Evolutionary conservation across 2,329 filamentous ascomycete species (phyloP).

Genomic region (Tympanopsis confertula): DNA sequence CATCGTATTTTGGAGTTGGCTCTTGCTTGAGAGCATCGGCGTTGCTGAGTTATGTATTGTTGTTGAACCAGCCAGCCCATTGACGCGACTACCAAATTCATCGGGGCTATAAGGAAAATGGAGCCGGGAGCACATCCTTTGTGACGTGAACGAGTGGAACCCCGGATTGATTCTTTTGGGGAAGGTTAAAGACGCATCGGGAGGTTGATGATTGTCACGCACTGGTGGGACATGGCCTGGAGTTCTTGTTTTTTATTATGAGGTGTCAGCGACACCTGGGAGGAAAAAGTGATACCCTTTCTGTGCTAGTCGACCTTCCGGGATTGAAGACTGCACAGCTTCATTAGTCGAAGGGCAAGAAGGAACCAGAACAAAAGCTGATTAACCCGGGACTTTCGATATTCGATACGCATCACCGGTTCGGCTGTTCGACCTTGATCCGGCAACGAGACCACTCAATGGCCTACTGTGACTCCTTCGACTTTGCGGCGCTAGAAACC

Average conservation of each 20-base stretch:
- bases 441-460: no score
- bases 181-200: not conserved
- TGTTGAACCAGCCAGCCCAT: no score
- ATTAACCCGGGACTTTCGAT: no score
- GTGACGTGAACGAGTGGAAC: not conserved
- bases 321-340: not conserved
- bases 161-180: not conserved
- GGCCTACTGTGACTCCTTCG: no score
- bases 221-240: not conserved
- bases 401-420: no score
- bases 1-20: no score
- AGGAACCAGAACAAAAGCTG: no score
- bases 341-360: no score
- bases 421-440: no score
- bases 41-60: no score
- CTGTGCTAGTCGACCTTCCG: not conserved
- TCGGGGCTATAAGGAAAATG: not conserved
- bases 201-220: not conserved
- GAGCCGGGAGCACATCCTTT: not conserved
- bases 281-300: slow-evolving; percentile 1
- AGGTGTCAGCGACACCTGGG: slow-evolving; percentile 1
- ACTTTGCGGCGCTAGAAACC: no score
- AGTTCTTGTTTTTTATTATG: not conserved
- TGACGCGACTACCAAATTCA: not conserved
- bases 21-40: no score